Evolutionary conservation across 768 basidiomycete species (phyloP), one percentile per base, ranked within the genome.

Genomic region (Phylloporus arenicola): DNA sequence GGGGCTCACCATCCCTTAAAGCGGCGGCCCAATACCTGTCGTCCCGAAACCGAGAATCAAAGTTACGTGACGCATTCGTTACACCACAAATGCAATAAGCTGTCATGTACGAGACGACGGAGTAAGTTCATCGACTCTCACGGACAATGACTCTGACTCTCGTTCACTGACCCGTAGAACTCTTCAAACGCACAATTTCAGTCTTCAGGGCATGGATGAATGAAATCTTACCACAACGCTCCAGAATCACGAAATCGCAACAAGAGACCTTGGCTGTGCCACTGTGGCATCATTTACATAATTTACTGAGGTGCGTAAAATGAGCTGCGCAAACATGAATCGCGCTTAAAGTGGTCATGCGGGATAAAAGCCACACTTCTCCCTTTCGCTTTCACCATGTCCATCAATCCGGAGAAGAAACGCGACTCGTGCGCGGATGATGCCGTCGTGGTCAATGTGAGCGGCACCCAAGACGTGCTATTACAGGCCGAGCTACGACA

Each of bases 371-470:
- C 13, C 44, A 12, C 10, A n/a, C 19, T 33, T 41, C 19, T 25
- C 7, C 38, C 35, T 42, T 48, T 47, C 37, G 25, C 34, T 3
- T 9, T 2, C 35, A 44, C 20, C 50, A 59, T 63, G 60, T 48
- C 63, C 6, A 43, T 27, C 16, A 37, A 46, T 6, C 31, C 16
- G 4, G 52, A 63, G 52, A 54, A 63, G 49, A 57, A 57, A 43
- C 38, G 11, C n/a, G 50, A 55, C 3, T 54, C 49, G 12, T 50
- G 41, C 30, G 30, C 50, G 2, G 48, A 53, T 5, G 41, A 51
- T 35, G 29, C 17, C 4, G 14, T 25, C 11, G 33, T 34, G 33
- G 25, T 41, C 42, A 25, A 16, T 12, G 38, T 38, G 13, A 45
- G 19, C 12, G 14, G 29, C 7, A 34, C 27, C 6, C 11, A 50